A percentile compares a stretch with the other conserved stretches of the same genome.
Conservation (phyloP, 345 rosid genomes). For the Sonneratia alba region DNA sequence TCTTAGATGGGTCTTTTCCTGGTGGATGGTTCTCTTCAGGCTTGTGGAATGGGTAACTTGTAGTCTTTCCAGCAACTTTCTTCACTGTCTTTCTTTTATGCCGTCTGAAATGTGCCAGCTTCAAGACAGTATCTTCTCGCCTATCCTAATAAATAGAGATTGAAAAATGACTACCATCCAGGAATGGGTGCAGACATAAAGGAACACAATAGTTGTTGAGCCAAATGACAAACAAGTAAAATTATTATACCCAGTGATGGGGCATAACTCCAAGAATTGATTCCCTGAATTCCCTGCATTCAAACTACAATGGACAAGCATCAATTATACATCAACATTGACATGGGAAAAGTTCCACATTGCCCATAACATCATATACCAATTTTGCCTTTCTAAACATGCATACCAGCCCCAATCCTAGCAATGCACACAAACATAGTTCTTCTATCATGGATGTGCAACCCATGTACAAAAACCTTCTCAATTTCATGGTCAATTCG, state of each 20-base stretch:
- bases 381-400: background rate
- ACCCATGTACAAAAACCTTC: background rate
- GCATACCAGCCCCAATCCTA: background rate
- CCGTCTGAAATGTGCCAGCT: slow-evolving; percentile 76
- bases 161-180: slow-evolving; percentile 6
- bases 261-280: slow-evolving; percentile 91
- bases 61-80: slow-evolving; percentile 56
- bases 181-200: background rate
- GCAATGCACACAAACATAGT: too few species aligned
- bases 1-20: slow-evolving; percentile 81
- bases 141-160: slow-evolving; percentile 61
- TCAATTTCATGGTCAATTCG: too few species aligned
- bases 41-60: slow-evolving; percentile 74
- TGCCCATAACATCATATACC: background rate
- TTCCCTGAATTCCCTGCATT: slow-evolving; percentile 97
- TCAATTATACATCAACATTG: slow-evolving; percentile 19
- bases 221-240: slow-evolving; percentile 7
- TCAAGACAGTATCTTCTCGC: slow-evolving; percentile 85
- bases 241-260: slow-evolving; percentile 81
- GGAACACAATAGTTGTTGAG: background rate
- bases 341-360: background rate
- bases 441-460: too few species aligned
- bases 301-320: slow-evolving; percentile 42
- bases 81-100: slow-evolving; percentile 81
- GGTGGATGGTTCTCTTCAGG: slow-evolving; percentile 91